Evolutionary conservation across 306 rosid species (phyloP).

Genomic region (Calophaca sinica): DNA sequence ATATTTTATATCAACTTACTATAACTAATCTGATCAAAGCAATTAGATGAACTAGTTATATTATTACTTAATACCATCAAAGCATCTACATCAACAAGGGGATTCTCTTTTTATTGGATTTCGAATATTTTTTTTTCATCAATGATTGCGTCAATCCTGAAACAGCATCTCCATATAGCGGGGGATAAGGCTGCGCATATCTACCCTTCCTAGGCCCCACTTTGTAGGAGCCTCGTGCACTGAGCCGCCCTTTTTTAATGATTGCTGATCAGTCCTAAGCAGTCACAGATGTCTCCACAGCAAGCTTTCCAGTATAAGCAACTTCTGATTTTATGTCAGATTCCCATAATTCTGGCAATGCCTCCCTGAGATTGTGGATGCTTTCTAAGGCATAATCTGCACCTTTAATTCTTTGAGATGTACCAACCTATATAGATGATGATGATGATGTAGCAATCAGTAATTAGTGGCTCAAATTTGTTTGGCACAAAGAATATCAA

Average conservation of each 20-base stretch:
- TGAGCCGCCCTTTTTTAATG: too few relatives aligned
- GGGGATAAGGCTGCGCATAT: too few relatives aligned
- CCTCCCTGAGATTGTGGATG: conserved; percentile 93
- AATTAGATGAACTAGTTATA: conserved; percentile 47
- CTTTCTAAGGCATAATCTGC: conserved; percentile 96
- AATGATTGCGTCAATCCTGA: background rate
- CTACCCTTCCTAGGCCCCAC: too few relatives aligned
- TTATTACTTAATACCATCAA: conserved; percentile 41
- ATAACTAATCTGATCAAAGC: background rate
- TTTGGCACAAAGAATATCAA: conserved; percentile 17
- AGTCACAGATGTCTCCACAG: conserved; percentile 88
- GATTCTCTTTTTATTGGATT: background rate
- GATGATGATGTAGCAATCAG: conserved; percentile 5
- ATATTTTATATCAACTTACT: conserved; percentile 25
- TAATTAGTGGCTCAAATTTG: conserved; percentile 26
- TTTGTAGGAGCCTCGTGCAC: too few relatives aligned
- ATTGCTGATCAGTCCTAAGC: conserved; percentile 50
- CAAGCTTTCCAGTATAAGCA: conserved; percentile 68
- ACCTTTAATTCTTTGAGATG: conserved; percentile 81
- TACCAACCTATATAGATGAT: conserved; percentile 68
- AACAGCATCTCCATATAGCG: too few relatives aligned
- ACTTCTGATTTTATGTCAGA: conserved; percentile 71
- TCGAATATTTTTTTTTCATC: background rate
- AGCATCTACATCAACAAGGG: conserved; percentile 42
- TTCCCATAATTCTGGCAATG: conserved; percentile 89